phyloP scores from a whole-genome alignment of 306 rosid genomes.

The Cicer cuneatum region DNA sequence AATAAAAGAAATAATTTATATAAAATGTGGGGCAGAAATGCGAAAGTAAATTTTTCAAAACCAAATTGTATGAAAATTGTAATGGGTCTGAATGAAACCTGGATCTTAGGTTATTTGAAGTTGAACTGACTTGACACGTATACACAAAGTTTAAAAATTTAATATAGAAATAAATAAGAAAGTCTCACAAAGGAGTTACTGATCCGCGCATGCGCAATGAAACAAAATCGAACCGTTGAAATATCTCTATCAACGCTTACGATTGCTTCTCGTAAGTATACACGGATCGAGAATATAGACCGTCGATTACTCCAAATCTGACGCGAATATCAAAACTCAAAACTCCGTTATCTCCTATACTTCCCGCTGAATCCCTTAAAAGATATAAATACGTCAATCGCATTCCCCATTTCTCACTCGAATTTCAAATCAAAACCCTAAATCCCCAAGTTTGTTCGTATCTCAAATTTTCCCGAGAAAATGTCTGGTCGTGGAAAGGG shows the following conservation, averaged over 20 bases:
- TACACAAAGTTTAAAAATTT: too few species aligned
- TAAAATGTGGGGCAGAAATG: too few species aligned
- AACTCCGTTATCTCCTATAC: neutral
- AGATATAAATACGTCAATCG: constrained; percentile 11
- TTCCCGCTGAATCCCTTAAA: constrained; percentile 19
- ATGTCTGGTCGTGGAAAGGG: constrained; percentile 50
- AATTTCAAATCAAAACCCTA: neutral
- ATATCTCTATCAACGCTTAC: constrained; percentile 7
- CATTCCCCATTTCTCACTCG: fast-evolving
- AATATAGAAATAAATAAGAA: neutral
- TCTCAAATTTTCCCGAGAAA: neutral
- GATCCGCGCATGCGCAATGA: neutral
- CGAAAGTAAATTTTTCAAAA: too few species aligned
- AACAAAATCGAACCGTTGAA: constrained; percentile 2
- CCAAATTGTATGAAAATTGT: too few species aligned
- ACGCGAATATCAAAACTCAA: neutral
- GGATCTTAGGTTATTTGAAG: too few species aligned
- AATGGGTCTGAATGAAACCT: too few species aligned
- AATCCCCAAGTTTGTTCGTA: neutral
- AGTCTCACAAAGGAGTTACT: neutral
- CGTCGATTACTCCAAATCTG: constrained; percentile 14
- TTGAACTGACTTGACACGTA: too few species aligned
- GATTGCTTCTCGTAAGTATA: neutral
- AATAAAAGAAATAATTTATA: too few species aligned
- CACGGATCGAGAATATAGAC: constrained; percentile 12